Evolutionary conservation across 352 stramenopile genomes (phyloP), one percentile per base, ranked within the genome.

Genomic region (Phytophthora hibernalis): DNA sequence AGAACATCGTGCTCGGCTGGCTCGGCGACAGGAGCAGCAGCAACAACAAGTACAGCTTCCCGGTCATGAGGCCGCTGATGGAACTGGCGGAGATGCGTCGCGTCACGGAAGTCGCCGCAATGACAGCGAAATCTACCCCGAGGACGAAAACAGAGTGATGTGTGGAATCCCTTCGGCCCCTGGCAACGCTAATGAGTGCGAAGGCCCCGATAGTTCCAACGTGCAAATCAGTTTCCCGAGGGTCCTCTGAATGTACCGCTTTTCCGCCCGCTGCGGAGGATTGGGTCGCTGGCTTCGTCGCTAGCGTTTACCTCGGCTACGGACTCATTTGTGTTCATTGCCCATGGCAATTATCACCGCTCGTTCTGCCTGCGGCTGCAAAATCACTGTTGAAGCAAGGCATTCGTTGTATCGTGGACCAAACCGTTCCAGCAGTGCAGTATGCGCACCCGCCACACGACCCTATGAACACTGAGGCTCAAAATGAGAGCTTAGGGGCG

Each of bases 301-400:
- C 35, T 76, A 21, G 51, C 65, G 12, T 73, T 67, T 16, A 63
- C 69, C 2, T 55, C 61, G 8, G 30, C 54, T 15, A 57, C 64
- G 1, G 65, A 74, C 52, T 70, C 79, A 20, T 92, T 86, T 50
- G 80, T 96, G 20, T 94, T 91, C 43, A 88, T 96, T 35, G 78
- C 78, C 0, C 85, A 94, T 40, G 86, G 84, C 15, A 86, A 94
- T 67, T 92, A 78, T 54, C 86, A 96, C 44, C 59, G 70, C 35
- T 70, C 76, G 3, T 94, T 96, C 59, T 92, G 82, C 21, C 55
- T 79, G 54, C 73, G 71, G 13, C 57, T 95, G 1, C 74, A 83
- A n/a, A 77, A n/a, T 60, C 82, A 26, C 54, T 93, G 3, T 60
- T 73, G 6, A 87, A 90, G 65, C 68, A 85, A 51, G 80, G 81